phyloP scores from a whole-genome alignment of 208 protist genomes.

The Wallacemonas sp. region DNA sequence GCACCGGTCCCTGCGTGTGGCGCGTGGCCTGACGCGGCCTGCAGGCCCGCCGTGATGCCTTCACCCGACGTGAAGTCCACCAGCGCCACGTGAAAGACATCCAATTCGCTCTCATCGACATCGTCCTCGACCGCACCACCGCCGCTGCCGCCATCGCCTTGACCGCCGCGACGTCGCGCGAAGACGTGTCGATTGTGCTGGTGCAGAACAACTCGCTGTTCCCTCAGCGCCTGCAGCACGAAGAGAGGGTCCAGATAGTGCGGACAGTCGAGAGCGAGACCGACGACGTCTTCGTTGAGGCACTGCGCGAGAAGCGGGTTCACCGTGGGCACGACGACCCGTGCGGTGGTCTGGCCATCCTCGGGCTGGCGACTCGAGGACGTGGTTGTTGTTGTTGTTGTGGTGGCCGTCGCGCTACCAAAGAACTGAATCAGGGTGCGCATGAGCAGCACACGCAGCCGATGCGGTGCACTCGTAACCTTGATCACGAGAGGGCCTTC shows the following conservation, averaged over 20 bases:
- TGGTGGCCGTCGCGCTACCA: slow-evolving; percentile 13
- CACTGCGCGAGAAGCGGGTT: slow-evolving; percentile 38
- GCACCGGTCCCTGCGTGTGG: neutral
- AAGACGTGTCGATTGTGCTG: slow-evolving; percentile 8
- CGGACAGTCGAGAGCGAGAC: slow-evolving; percentile 20
- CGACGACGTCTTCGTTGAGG: slow-evolving; percentile 44
- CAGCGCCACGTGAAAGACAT: neutral
- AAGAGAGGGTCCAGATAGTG: slow-evolving; percentile 12
- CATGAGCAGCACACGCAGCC: slow-evolving; percentile 42
- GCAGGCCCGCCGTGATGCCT: neutral
- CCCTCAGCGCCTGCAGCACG: slow-evolving; percentile 9
- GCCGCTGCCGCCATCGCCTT: neutral
- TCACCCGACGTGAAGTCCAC: slow-evolving; percentile 5
- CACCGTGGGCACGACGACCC: slow-evolving; percentile 1
- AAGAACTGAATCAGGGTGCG: slow-evolving; percentile 34
- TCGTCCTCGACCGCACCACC: neutral
- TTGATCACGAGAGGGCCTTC: neutral
- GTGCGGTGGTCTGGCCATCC: too few species aligned
- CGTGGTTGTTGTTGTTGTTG: too few species aligned
- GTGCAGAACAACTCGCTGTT: neutral
- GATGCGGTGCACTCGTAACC: slow-evolving; percentile 14
- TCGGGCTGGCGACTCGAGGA: too few species aligned
- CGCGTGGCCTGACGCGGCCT: neutral
- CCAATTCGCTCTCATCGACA: neutral
- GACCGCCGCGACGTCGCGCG: neutral